phyloP scores from a whole-genome alignment of 2,329 filamentous ascomycete species.

The Hymenoscyphus infarciens region DNA sequence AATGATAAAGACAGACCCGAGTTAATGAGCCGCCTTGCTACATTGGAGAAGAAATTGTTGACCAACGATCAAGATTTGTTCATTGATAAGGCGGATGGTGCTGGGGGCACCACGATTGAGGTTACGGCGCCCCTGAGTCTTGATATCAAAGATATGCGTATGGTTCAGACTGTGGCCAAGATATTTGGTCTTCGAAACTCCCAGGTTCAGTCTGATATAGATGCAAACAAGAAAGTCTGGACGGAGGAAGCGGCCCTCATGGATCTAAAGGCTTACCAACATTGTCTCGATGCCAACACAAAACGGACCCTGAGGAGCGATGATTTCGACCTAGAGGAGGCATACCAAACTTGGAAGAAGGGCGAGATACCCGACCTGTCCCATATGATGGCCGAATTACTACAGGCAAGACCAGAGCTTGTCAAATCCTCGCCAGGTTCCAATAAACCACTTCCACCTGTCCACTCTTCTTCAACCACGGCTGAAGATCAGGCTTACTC shows the following conservation, averaged over 20 bases:
- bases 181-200: slow-evolving; percentile 79
- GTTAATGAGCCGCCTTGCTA: slow-evolving; percentile 71
- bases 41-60: slow-evolving; percentile 88
- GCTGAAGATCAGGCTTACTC: slow-evolving; percentile 44
- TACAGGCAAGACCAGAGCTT: slow-evolving; percentile 81
- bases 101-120: slow-evolving; percentile 66
- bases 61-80: slow-evolving; percentile 89
- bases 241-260: slow-evolving; percentile 86
- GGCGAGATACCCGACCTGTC: slow-evolving; percentile 83
- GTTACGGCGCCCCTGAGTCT: slow-evolving; percentile 80
- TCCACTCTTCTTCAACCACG: slow-evolving; percentile 43
- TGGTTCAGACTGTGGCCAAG: slow-evolving; percentile 81
- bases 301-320: slow-evolving; percentile 71
- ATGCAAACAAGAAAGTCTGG: slow-evolving; percentile 76
- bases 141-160: slow-evolving; percentile 94
- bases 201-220: slow-evolving; percentile 83
- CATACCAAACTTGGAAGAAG: slow-evolving; percentile 87
- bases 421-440: slow-evolving; percentile 54
- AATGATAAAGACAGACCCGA: slow-evolving; percentile 84
- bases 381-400: slow-evolving; percentile 87
- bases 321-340: slow-evolving; percentile 88
- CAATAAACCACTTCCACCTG: slow-evolving; percentile 57
- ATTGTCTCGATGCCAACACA: slow-evolving; percentile 77
- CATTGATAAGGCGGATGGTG: slow-evolving; percentile 55
- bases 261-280: slow-evolving; percentile 91